These are phyloP conservation scores for Mycena leptocephala DNA, from an alignment of 768 basidiomycete species.

Conservation along the genomic window DNA sequence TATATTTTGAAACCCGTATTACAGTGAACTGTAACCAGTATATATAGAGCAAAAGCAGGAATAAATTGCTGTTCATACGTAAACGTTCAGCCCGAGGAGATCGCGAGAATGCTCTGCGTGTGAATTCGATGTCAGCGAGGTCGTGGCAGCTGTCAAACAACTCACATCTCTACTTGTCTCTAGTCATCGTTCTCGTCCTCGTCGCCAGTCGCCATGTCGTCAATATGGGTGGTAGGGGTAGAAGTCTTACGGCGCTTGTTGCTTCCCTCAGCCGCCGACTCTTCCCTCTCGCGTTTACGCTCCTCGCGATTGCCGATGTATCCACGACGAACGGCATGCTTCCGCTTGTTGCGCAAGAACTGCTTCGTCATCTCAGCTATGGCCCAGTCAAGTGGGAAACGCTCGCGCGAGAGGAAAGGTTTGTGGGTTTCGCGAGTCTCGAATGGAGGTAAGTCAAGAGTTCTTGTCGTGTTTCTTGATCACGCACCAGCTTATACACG, in stretches of 20 bases:
- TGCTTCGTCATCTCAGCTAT: neutral
- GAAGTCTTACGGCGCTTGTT: neutral
- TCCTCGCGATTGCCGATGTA: neutral
- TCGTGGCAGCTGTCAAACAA: too few species aligned
- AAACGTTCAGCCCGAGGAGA: too few species aligned
- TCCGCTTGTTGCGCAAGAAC: neutral
- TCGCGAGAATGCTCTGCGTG: too few species aligned
- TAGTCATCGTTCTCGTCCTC: neutral
- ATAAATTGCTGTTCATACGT: too few species aligned
- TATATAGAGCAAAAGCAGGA: too few species aligned
- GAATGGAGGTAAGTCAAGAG: too few species aligned
- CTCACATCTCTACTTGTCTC: too few species aligned
- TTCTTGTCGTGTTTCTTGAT: too few species aligned
- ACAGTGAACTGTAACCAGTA: too few species aligned
- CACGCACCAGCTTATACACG: neutral
- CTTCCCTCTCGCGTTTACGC: neutral
- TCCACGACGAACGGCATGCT: neutral
- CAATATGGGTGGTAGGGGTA: neutral
- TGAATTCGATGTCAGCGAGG: too few species aligned
- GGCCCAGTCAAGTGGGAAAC: neutral
- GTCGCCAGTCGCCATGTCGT: neutral
- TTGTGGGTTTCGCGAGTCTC: too few species aligned
- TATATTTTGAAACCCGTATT: too few species aligned
- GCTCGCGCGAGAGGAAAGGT: neutral
- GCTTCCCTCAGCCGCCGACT: neutral